These are phyloP conservation scores for Davidsoniella virescens DNA, from an alignment of 2,329 filamentous ascomycete species.

Conservation along the genomic window DNA sequence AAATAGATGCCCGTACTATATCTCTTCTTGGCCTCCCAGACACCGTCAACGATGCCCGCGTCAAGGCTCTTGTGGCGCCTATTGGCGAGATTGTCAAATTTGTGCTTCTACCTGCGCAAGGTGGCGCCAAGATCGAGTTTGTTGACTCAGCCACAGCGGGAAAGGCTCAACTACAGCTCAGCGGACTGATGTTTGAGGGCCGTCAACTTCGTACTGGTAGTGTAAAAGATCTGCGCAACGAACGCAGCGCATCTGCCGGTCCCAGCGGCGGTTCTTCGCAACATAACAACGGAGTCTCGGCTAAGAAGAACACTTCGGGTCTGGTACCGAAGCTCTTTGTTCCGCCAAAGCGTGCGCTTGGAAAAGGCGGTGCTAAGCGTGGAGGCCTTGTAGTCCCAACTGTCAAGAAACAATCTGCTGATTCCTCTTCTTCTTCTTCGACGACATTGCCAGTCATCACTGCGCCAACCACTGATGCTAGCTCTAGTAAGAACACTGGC, in stretches of 20 bases:
- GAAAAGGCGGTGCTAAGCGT: slow-evolving; percentile 19
- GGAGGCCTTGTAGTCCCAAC: slow-evolving; percentile 28
- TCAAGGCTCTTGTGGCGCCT: slow-evolving; percentile 55
- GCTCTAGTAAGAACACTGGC: slow-evolving; percentile 8
- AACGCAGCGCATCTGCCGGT: neutral
- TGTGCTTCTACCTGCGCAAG: slow-evolving; percentile 62
- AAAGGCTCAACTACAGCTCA: slow-evolving; percentile 46
- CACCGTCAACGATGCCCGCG: slow-evolving; percentile 75
- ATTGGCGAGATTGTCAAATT: slow-evolving; percentile 60
- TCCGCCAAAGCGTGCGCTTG: slow-evolving; percentile 17
- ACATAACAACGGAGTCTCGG: neutral
- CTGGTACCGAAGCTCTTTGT: slow-evolving; percentile 10
- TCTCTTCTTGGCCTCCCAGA: slow-evolving; percentile 77
- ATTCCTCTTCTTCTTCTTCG: slow-evolving; percentile 14
- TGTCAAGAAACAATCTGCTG: slow-evolving; percentile 19
- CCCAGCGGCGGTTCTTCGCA: neutral
- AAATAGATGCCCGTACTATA: slow-evolving; percentile 51
- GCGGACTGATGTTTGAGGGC: slow-evolving; percentile 38
- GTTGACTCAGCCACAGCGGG: slow-evolving; percentile 53
- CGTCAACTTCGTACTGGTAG: slow-evolving; percentile 38
- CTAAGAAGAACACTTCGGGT: neutral
- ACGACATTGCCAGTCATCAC: slow-evolving; percentile 16
- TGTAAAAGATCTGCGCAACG: slow-evolving; percentile 35
- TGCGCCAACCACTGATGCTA: slow-evolving; percentile 13
- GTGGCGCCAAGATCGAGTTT: slow-evolving; percentile 77